phyloP scores from a whole-genome alignment of 139 green algal species.

The Zygnema circumcarinatum region DNA sequence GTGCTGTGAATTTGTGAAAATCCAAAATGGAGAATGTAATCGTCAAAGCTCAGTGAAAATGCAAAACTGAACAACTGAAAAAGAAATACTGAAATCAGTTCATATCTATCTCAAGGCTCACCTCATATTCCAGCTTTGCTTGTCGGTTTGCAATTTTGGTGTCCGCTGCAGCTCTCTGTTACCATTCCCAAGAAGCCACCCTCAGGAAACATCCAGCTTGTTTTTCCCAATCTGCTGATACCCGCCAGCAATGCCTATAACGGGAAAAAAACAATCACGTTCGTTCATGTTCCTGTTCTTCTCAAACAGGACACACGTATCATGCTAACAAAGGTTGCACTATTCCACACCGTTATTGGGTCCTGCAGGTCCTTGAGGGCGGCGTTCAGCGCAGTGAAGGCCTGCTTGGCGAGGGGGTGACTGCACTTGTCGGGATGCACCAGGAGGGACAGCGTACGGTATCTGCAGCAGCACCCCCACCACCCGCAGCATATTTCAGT shows the following conservation, averaged over 20 bases:
- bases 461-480: slow-evolving; percentile 61
- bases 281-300: no score
- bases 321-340: no score
- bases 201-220: background rate
- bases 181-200: background rate
- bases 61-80: no score
- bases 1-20: no score
- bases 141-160: background rate
- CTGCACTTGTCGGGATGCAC: slow-evolving; percentile 83
- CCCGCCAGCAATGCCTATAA: no score
- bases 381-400: slow-evolving; percentile 76
- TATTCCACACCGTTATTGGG: slow-evolving; percentile 39
- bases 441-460: slow-evolving; percentile 84
- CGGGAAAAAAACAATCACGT: no score
- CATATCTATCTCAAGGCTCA: no score
- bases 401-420: slow-evolving; percentile 71
- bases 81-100: no score
- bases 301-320: no score
- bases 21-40: no score
- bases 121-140: slow-evolving; percentile 25
- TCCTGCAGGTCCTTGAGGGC: slow-evolving; percentile 52
- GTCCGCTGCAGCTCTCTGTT: slow-evolving; percentile 13
- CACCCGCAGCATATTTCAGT: background rate
- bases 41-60: no score
- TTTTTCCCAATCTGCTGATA: background rate